Evolutionary conservation across 192 early-diverging fungal genomes (phyloP), one percentile per base, ranked within the genome.

Genomic region (Coemansia sp.): DNA sequence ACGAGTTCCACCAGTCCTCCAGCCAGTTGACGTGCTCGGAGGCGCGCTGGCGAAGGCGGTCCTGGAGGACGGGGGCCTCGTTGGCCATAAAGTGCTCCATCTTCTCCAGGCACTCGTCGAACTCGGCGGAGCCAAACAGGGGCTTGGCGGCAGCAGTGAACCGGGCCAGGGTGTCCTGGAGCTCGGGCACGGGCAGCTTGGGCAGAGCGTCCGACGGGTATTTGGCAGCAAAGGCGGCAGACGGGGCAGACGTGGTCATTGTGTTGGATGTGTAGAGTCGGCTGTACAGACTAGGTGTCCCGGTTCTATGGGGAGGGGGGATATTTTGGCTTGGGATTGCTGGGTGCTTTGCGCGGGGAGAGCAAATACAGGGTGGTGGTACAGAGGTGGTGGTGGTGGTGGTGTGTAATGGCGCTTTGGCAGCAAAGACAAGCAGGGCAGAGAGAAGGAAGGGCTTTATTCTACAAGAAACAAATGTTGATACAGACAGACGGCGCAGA

Each of bases 101-200:
- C 48, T 78, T 78, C 17, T 39, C 60, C 29, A 67, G 44, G 27
- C 76, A 78, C 9, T 46, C 25, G 27, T 77, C 67, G 46, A 80
- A 81, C 50, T 82, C 81, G 17, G 46, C 58, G n/a, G 63, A 55
- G 11, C 55, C 54, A 32, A 64, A 66, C 46, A 84, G 55, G 6
- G 82, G 80, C 34, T 67, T 62, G 20, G 67, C 77, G 4, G 73
- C 70, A 11, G 71, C 56, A 2, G 68, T 60, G 50, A 80, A 84
- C 6, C 77, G 64, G 7, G 64, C 47, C 22, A 71, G 58, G 1
- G 82, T 84, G 58, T 82, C 76, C 6, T 72, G 47, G 25, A 84
- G 72, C 49, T 78, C 72, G 0, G 82, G 82, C 18, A 84, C 55
- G 2, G 82, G 82, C 14, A 84, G 64, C 30, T 64, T 64, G 15